Evolutionary conservation across 176 grass and related monocot species (phyloP), one percentile per base, ranked within the genome.

Genomic region (Hyparrhenia diplandra): DNA sequence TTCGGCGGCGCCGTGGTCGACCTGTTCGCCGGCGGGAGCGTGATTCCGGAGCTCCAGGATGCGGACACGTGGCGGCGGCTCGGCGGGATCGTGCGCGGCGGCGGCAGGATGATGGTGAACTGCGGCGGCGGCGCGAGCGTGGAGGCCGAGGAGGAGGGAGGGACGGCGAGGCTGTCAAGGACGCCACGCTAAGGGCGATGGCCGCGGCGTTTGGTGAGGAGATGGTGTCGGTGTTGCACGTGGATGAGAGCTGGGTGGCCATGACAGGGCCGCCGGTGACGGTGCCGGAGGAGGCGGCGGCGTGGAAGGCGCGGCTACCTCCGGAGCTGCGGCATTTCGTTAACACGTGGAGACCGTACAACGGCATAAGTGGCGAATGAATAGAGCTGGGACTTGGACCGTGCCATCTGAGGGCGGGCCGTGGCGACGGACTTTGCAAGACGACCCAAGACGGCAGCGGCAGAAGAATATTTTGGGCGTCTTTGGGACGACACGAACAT

Each of bases 101-200:
- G 80, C 18, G 94, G 94, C 14, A 61, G 91, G 80, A 13, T 94
- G 62, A 92, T 92, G 91, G 91, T 92, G 75, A 97, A 97, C 85
- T 94, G 89, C 55, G 94, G 91, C n/a, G n/a, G n/a, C 20, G 91
- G 94, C 11, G 74, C 82, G 10, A 88, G 89, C 78, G 91, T 97
- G 57, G 94, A 97, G 72, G 82, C 94, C 31, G 94, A 97, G 87
- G 88, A 73, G 66, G 84, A 36, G 34, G 82, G 47, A 85, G 86
- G 81, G 85, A 92, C 43, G 91, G 89, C 43, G 79, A 86, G 64
- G 78, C 75, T n/a, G 89, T 94, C 41, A 97, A 83, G 88, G 82
- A 86, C 14, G 87, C 86, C 30, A 97, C 91, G 1, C 54, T 97
- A 18, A 31, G 16, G 37, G 91, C 85, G 9, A 90, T 94, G 75